Base-by-base conservation (phyloP, 441 rosid species). In the Eruca vesicaria region DNA sequence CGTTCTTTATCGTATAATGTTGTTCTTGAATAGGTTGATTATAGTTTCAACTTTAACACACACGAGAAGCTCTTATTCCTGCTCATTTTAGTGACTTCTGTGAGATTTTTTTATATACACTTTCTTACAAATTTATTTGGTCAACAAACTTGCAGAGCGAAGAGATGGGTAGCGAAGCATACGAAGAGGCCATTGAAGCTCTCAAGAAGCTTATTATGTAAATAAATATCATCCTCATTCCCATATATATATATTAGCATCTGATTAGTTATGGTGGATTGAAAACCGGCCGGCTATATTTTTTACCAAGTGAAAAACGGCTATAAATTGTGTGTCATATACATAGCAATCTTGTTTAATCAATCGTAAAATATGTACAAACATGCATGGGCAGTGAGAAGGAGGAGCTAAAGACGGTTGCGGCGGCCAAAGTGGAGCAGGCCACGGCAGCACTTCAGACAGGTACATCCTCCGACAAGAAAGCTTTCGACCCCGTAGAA, bases 201-300 rank as follows among this genome's bases (percentile, higher is more conserved):
- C 97, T 94, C 78, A 89, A 91, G 88, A 91, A 89, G 73, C 93
- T 94, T 73, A 87, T 94, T 77, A 81, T 80, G 98, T 92, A 77
- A 60, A 60, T 59, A 18, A 31, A 33, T 16, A 38, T 50, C 58
- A 8, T 72, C 32, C 32, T 18, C 60, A 66, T 20, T 62, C 41
- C 18, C 66, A 53, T 73, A 31, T 14, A 59, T 23, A 28, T 19
- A 12, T 55, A 23, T 21, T n/a, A n/a, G n/a, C n/a, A 55, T 57
- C 6, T 28, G 4, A 74, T 19, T 45, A 58, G 33, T 14, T 41
- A 66, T 18, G 29, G 28, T 26, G 14, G 28, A 62, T 38, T 7
- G 0, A 52, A 43, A 26, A 26, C 29, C 29, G 29, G 29, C n/a
- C n/a, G n/a, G n/a, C n/a, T n/a, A n/a, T n/a, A 26, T 2, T 2